Evolutionary conservation across 768 basidiomycete species (phyloP), one percentile per base, ranked within the genome.

Genomic region (Candolleomyces aberdarensis): DNA sequence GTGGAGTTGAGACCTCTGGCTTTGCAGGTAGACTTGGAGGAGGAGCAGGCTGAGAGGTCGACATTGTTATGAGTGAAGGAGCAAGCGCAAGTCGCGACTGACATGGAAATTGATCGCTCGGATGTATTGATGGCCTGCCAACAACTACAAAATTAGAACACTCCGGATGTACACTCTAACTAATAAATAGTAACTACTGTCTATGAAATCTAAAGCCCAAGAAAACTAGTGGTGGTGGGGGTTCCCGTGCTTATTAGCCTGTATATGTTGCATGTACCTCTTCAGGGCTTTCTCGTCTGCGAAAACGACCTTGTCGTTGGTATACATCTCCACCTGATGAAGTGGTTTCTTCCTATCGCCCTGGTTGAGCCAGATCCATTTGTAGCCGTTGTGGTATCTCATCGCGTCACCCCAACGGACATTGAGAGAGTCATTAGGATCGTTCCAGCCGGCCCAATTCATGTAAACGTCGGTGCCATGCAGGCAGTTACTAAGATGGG

Each of bases 291-390:
- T 7, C 43, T 32, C 56, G 26, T 51, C 49, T 22, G 29, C 19
- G 29, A 51, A 51, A 22, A 31, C 29, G 14, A 31, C 49, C 20
- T 51, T 51, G 20, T 20, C 19, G 8, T 13, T 51, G 5, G 26
- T 29, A 57, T 46, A 22, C 32, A 36, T 31, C 36, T 55, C 54
- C 19, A 43, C 5, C 6, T 31, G 32, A 39, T 55, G 36, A 7
- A 5, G 22, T 9, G 43, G 56, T 14, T 29, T 20, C 14, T 31
- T 22, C 22, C 49, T 19, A 22, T 64, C 61, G 19, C 71, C 72
- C 44, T 66, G 67, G 64, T 82, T 82, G 31, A 82, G 66, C 80
- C 81, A 82, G 19, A 82, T 73, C 81, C 80, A 82, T 63, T 82
- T 83, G 68, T 71, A 80, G 3, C 80, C 80, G 43, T 71, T 69